Percentiles rank a stretch among this genome's conserved stretches.
phyloP scores from a whole-genome alignment of 2,329 filamentous ascomycete genomes.

The Diaporthe vaccinii region DNA sequence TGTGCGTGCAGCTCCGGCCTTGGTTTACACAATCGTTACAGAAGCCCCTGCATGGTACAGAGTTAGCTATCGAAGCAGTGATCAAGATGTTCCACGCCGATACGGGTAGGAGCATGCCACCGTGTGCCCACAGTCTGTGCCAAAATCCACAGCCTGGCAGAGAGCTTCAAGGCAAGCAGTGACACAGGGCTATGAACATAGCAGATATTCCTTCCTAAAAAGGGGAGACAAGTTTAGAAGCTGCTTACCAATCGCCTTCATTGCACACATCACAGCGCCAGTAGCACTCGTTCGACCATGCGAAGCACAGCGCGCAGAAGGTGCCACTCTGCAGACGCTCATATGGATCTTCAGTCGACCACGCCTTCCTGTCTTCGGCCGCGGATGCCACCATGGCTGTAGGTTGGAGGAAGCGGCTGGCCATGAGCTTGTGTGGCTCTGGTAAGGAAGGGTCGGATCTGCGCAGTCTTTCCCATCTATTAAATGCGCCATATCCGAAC shows the following conservation, averaged over 20 bases:
- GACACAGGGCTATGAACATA: too few relatives aligned
- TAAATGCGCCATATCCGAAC: constrained; percentile 81
- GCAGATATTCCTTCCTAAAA: too few relatives aligned
- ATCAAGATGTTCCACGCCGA: too few relatives aligned
- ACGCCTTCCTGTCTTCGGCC: constrained; percentile 67
- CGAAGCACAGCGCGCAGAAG: constrained; percentile 84
- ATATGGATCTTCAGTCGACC: constrained; percentile 77
- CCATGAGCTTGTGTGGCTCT: constrained; percentile 70
- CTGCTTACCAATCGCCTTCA: constrained; percentile 78
- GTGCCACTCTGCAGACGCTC: constrained; percentile 81
- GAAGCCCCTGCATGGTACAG: constrained; percentile 67
- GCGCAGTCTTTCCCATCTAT: constrained; percentile 72
- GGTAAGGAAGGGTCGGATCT: constrained; percentile 56
- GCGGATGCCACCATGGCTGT: constrained; percentile 61
- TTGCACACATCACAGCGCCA: constrained; percentile 93
- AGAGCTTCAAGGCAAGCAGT: too few relatives aligned
- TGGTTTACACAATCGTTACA: constrained; percentile 90
- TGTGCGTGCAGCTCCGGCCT: constrained; percentile 84
- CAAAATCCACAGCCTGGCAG: too few relatives aligned
- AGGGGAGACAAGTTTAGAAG: too few relatives aligned
- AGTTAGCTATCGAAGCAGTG: too few relatives aligned
- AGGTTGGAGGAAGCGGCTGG: constrained; percentile 69
- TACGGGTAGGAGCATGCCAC: too few relatives aligned
- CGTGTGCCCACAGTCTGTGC: too few relatives aligned
- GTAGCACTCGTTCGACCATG: constrained; percentile 84